A percentile compares a stretch with the other conserved stretches of the same genome.
phyloP scores from a whole-genome alignment of 208 protist species.

The Trypanosoma grayi region DNA sequence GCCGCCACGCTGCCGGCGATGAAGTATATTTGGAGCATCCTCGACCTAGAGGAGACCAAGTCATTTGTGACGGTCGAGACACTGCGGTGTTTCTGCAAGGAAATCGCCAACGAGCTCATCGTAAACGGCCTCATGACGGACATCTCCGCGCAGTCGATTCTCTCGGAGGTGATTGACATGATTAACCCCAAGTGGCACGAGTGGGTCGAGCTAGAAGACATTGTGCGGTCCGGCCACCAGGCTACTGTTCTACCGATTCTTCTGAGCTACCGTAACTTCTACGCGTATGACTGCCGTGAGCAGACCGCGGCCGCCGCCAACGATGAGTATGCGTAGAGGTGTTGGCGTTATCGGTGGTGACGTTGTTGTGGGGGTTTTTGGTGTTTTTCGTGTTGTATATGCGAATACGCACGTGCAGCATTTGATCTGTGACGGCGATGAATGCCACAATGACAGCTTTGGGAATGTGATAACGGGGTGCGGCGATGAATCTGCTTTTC shows the following conservation, averaged over 20 bases:
- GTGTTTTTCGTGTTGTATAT: constrained; percentile 11
- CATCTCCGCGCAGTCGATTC: constrained; percentile 77
- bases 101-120: constrained; percentile 73
- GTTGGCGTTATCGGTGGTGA: too few species aligned
- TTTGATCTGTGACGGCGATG: too few species aligned
- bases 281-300: constrained; percentile 88
- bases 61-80: constrained; percentile 57
- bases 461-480: too few species aligned
- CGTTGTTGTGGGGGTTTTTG: neutral
- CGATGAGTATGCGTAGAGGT: constrained; percentile 64
- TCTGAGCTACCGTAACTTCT: constrained; percentile 84
- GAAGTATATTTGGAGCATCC: constrained; percentile 83
- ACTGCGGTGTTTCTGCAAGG: constrained; percentile 84
- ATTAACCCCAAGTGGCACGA: constrained; percentile 87
- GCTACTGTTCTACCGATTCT: constrained; percentile 81
- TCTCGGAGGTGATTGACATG: constrained; percentile 90
- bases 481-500: constrained; percentile 22
- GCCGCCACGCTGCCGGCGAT: constrained; percentile 70
- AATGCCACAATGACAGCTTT: too few species aligned
- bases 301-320: constrained; percentile 75
- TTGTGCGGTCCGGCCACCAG: constrained; percentile 77
- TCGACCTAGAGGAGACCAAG: constrained; percentile 77
- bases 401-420: constrained; percentile 6
- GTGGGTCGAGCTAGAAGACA: constrained; percentile 76
- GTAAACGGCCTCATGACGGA: constrained; percentile 72